Evolutionary conservation across 2,329 filamentous ascomycete genomes (phyloP), one percentile per base, ranked within the genome.

Genomic region (Exophiala calicioides): DNA sequence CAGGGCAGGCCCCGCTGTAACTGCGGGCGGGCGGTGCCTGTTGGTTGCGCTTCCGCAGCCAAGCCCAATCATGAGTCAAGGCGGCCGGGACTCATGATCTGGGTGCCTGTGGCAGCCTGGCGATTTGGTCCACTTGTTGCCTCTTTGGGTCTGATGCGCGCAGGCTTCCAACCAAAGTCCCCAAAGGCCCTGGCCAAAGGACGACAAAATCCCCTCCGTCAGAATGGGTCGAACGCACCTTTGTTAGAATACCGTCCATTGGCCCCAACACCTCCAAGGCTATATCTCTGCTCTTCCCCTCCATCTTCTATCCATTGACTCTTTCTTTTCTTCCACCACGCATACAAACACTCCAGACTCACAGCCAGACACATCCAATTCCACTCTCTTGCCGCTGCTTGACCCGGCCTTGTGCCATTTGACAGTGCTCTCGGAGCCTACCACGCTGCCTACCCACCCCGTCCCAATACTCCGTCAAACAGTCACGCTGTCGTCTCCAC

Each of bases 401-500:
- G 27, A 35, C 13, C 44, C 9, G 27, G 23, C 34, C n/a, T 32
- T 26, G 24, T 29, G 18, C 34, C 34, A 40, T 23, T 32, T 41
- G 21, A 23, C 39, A 27, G 24, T 35, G 13, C 12, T 26, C 32
- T 39, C 31, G 44, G 47, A 49, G 51, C 43, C 44, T 16, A 44
- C 47, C 16, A 44, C 37, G 40, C 52, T 54, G 52, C 37, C 32
- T n/a, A 36, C 36, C 34, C 20, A 21, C 15, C 37, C 8, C 19
- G 36, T 10, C 39, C 27, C 10, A 27, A 30, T 29, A 19, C 29
- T 33, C 16, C 23, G 33, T 15, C 34, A 40, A 36, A 23, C 38
- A 29, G 45, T 52, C 54, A 54, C 53, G 50, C 42, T 58, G 54
- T 57, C 57, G 55, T 21, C 51, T 53, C 47, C 45, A 45, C 56